Evolutionary conservation across 1,284 basidiomycete genomes (phyloP).

Genomic region (Trichosporon sp.): DNA sequence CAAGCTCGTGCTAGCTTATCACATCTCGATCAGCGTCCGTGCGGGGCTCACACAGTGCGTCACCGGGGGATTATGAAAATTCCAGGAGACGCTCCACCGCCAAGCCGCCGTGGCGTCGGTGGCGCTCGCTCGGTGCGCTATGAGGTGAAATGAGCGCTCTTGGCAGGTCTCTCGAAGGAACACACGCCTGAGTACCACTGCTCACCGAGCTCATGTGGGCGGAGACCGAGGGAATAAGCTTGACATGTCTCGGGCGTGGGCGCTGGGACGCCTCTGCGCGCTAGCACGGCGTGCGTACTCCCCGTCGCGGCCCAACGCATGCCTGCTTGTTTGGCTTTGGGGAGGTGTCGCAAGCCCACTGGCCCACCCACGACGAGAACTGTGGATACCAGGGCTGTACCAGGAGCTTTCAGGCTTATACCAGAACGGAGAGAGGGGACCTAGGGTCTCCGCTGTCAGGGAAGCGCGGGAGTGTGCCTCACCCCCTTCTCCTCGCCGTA

Average conservation of each 20-base stretch:
- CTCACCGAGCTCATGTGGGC: neutral
- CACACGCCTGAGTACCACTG: no score
- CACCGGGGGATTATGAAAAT: neutral
- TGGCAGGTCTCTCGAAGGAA: neutral
- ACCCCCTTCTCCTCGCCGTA: neutral
- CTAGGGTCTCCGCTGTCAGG: neutral
- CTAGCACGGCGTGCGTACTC: neutral
- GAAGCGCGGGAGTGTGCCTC: neutral
- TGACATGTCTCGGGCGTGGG: neutral
- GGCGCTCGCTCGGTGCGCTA: neutral
- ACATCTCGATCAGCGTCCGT: neutral
- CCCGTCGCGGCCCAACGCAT: neutral
- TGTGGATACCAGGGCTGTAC: neutral
- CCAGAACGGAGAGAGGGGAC: no score
- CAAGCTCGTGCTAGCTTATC: no score
- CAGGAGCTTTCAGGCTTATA: no score
- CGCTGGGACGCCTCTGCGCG: neutral
- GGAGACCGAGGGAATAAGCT: neutral
- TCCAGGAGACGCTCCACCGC: neutral
- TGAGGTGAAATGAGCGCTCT: neutral
- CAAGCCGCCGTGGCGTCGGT: neutral
- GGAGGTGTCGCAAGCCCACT: neutral
- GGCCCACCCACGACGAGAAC: neutral
- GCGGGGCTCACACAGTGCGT: neutral
- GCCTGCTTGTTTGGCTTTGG: neutral